These are phyloP conservation scores for Acaromyces ingoldii DNA, from an alignment of 1,284 basidiomycete genomes.

Conservation along the genomic window DNA sequence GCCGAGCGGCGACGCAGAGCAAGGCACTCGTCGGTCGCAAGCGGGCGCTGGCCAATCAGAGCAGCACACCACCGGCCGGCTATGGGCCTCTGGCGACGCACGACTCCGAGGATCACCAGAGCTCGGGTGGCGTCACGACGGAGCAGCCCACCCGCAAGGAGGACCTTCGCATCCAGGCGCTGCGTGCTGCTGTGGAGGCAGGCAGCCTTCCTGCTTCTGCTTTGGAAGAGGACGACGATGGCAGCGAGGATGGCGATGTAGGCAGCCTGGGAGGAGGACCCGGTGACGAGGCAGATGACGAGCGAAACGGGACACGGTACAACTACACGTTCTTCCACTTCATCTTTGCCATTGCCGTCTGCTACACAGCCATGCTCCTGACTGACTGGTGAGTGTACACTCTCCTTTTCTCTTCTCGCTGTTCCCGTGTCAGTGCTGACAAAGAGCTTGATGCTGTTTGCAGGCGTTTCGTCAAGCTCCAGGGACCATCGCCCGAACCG, in stretches of 20 bases:
- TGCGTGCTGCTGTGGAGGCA: constrained; percentile 91
- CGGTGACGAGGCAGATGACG: constrained; percentile 78
- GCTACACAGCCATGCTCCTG: constrained; percentile 98
- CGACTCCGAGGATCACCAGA: constrained; percentile 11
- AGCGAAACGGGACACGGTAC: constrained; percentile 92
- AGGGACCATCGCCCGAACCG: constrained; percentile 28
- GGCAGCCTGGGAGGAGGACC: constrained; percentile 14
- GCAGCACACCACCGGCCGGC: constrained; percentile 37
- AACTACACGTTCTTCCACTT: constrained; percentile 99
- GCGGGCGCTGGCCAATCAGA: constrained; percentile 56
- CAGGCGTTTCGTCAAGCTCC: constrained; percentile 33
- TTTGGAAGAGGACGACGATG: constrained; percentile 68
- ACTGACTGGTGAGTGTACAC: constrained; percentile 77
- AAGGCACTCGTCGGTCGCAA: constrained; percentile 77
- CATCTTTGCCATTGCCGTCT: constrained; percentile 90
- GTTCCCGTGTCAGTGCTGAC: too few relatives aligned
- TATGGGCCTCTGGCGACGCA: constrained; percentile 40
- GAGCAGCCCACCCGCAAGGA: constrained; percentile 82
- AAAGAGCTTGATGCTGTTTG: constrained; percentile 13
- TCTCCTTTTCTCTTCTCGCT: not conserved
- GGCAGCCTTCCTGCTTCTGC: constrained; percentile 91
- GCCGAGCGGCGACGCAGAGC: constrained; percentile 89
- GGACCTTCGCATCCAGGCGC: constrained; percentile 84
- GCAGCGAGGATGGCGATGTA: constrained; percentile 64
- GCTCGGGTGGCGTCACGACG: constrained; percentile 60